These are phyloP conservation scores for Camelina laxa DNA, from an alignment of 345 rosid species.

Conservation along the genomic window DNA sequence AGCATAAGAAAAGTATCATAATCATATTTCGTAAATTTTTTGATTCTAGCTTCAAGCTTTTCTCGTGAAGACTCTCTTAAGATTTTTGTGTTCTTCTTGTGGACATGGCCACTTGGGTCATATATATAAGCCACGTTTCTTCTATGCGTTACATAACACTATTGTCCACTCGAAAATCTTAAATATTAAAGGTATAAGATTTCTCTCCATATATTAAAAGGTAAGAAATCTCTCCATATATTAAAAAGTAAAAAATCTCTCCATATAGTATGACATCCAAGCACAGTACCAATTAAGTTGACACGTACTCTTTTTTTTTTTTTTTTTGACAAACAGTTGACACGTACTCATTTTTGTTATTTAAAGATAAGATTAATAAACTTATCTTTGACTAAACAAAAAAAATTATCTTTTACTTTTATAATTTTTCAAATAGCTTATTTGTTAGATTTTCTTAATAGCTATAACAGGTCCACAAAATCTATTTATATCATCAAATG, in stretches of 20 bases:
- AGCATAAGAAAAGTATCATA: constrained; percentile 32
- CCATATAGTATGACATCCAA: constrained; percentile 16
- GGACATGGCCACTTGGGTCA: not conserved
- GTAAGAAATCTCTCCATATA: not conserved
- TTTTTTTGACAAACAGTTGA: no score
- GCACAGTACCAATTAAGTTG: not conserved
- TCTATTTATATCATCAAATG: not conserved
- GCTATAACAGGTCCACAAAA: not conserved
- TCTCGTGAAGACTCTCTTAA: constrained; percentile 20
- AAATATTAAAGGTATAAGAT: no score
- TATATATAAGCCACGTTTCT: constrained; percentile 26
- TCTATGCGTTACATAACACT: constrained; percentile 22
- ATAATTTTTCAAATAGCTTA: not conserved
- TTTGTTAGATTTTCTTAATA: not conserved
- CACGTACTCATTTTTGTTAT: not conserved
- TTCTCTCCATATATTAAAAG: not conserved
- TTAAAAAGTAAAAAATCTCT: constrained; percentile 6
- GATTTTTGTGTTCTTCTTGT: constrained; percentile 5
- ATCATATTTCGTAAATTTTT: constrained; percentile 11
- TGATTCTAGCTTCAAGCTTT: constrained; percentile 27
- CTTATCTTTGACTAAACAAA: not conserved
- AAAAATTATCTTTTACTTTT: not conserved
- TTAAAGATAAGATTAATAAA: not conserved
- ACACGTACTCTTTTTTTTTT: not conserved
- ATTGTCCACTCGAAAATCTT: not conserved